phyloP scores from a whole-genome alignment of 305 asterid genomes.

The Fraxinus sp. region DNA sequence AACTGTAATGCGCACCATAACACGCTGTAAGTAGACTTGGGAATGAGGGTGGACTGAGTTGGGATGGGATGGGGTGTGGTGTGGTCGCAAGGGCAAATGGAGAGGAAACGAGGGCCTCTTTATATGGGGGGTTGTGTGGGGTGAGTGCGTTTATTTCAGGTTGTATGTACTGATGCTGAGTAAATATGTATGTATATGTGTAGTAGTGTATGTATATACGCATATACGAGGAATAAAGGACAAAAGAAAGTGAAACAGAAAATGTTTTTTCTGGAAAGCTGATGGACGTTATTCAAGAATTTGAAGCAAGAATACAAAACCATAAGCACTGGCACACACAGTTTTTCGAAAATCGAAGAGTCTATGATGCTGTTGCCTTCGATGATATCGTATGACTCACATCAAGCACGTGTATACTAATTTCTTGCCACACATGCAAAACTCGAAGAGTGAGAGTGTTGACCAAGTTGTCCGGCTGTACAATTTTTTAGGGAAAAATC shows the following conservation, averaged over 20 bases:
- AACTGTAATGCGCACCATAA: conserved; percentile 22
- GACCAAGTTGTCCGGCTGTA: not conserved
- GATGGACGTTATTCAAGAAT: conserved; percentile 32
- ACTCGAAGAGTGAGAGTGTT: not conserved
- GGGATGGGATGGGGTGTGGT: not conserved
- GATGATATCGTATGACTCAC: not conserved
- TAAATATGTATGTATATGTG: not conserved
- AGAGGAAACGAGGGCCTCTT: not conserved
- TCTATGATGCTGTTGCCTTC: not conserved
- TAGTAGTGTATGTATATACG: not conserved
- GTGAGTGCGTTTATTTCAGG: not conserved
- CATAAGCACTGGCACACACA: not conserved
- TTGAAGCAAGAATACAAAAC: conserved; percentile 14
- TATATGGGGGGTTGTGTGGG: not conserved
- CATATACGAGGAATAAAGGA: not conserved
- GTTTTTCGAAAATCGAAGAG: not conserved
- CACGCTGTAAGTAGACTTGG: not conserved
- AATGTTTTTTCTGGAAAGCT: conserved; percentile 20
- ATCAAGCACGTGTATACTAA: not conserved
- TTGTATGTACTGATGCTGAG: not conserved
- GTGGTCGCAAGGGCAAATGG: not conserved
- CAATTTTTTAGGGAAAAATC: no score
- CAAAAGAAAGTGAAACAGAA: conserved; percentile 14
- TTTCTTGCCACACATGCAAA: not conserved
- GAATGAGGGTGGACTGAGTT: not conserved